Evolutionary conservation across 805 yeast genomes (phyloP), one percentile per base, ranked within the genome.

Genomic region (Ogataea sp.): DNA sequence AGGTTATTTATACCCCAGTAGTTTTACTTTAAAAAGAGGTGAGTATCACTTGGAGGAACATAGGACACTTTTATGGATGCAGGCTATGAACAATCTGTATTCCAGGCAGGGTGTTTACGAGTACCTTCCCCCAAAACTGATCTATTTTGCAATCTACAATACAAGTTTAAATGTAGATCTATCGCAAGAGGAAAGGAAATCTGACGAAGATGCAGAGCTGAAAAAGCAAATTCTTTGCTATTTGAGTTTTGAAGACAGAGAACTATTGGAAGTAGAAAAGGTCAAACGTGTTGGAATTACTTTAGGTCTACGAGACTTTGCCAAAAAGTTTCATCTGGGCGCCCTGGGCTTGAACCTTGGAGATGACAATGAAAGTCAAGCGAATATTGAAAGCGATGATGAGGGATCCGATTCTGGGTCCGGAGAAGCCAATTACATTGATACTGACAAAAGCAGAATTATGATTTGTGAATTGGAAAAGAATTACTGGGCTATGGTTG

Each of bases 401-500:
- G 18, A 16, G 8, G 9, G 6, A 9, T 10, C 6, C 13, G 35
- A 23, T 25, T 4, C 34, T 10, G 18, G 13, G 9, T 11, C n/a
- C 13, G 24, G 30, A 16, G 14, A 27, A 16, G 38, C 47, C 4
- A 43, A 41, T 21, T 37, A 44, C 35, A 49, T 65, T 15, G 67
- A 63, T 24, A 62, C 70, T 5, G 56, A 51, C 36, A 49, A 51
- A 30, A 46, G 64, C 3, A 39, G 68, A 13, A 53, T 59, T 2
- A 46, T 65, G 10, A 46, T 55, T 14, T 56, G 61, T 3, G 40
- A 42, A 27, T 40, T 64, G 15, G 62, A 59, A 27, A 21, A 39
- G n/a, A 45, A 50, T 24, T 60, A 55, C 49, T 63, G 61, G 61
- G 56, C 57, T 34, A 53, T 60, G 6, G 49, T 59, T 47, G 54